A percentile compares a stretch with the other conserved stretches of the same genome.
Evolutionary conservation across 2,329 filamentous ascomycete genomes (phyloP).

Genomic region (Cryphonectria naterciae): DNA sequence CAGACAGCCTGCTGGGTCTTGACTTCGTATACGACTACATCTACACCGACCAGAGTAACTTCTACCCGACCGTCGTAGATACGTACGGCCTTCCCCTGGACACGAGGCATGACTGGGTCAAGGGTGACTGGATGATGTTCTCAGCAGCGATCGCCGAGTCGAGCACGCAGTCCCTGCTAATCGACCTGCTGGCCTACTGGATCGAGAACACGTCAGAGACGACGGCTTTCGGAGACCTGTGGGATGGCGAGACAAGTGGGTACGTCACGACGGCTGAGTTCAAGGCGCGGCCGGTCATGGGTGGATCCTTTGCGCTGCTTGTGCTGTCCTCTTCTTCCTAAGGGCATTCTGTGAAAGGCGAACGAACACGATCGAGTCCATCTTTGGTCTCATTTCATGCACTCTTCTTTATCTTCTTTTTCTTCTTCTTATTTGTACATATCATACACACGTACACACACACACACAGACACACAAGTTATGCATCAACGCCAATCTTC

Average conservation of each 20-base stretch:
- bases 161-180: conserved; percentile 65
- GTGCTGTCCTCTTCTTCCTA: conserved; percentile 51
- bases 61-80: conserved; percentile 73
- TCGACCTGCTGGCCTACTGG: conserved; percentile 72
- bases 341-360: neutral
- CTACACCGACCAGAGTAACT: conserved; percentile 77
- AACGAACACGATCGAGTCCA: neutral
- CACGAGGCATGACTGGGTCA: conserved; percentile 79
- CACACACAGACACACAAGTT: neutral
- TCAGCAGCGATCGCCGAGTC: conserved; percentile 72
- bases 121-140: conserved; percentile 88
- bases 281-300: conserved; percentile 77
- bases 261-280: conserved; percentile 67
- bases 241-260: conserved; percentile 71
- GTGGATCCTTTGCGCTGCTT: conserved; percentile 79
- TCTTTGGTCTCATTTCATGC: neutral
- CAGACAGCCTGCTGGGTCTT: conserved; percentile 77
- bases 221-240: conserved; percentile 71
- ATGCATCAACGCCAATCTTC: neutral
- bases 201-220: conserved; percentile 65
- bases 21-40: conserved; percentile 74
- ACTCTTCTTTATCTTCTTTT: neutral
- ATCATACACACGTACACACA: neutral
- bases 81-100: conserved; percentile 84
- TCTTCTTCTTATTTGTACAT: neutral